These are phyloP conservation scores for Teratosphaeria epicoccoides DNA, from an alignment of 2,329 filamentous ascomycete genomes.

Conservation along the genomic window DNA sequence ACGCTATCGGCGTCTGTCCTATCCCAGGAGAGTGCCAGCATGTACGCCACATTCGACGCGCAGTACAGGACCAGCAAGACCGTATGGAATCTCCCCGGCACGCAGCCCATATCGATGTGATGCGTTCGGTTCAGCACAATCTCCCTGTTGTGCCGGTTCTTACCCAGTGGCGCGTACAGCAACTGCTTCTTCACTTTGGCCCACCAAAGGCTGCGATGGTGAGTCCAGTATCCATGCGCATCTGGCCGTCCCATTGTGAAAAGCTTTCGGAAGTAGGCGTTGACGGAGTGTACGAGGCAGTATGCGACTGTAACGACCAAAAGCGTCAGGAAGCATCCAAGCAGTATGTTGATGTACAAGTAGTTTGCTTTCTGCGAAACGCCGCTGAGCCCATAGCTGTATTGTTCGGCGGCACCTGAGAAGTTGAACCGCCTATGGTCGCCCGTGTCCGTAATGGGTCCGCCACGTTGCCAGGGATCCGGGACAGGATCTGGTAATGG, in stretches of 20 bases:
- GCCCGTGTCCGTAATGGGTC: conserved; percentile 6
- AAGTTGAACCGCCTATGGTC: conserved; percentile 2
- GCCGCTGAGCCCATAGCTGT: conserved; percentile 31
- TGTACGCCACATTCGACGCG: conserved; percentile 67
- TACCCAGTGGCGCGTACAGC: conserved; percentile 59
- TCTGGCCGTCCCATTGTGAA: conserved; percentile 32
- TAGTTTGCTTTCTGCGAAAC: conserved; percentile 40
- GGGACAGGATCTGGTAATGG: background rate
- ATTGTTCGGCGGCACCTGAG: conserved; percentile 9
- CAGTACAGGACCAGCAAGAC: conserved; percentile 58
- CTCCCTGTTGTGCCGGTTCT: conserved; percentile 66
- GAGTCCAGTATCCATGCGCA: conserved; percentile 36
- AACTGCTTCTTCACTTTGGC: conserved; percentile 55
- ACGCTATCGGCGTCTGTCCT: conserved; percentile 42
- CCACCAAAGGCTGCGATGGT: conserved; percentile 36
- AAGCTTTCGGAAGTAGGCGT: conserved; percentile 36
- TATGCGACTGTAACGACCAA: conserved; percentile 31
- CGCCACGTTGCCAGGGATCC: background rate
- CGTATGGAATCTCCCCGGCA: conserved; percentile 70
- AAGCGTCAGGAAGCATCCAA: conserved; percentile 27
- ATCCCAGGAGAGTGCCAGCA: conserved; percentile 54
- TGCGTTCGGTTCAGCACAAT: conserved; percentile 54
- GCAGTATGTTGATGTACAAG: conserved; percentile 35
- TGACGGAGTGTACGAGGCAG: conserved; percentile 32
- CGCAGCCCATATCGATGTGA: conserved; percentile 57